phyloP scores from a whole-genome alignment of 257 asterid genomes.

The Solanum chaucha region DNA sequence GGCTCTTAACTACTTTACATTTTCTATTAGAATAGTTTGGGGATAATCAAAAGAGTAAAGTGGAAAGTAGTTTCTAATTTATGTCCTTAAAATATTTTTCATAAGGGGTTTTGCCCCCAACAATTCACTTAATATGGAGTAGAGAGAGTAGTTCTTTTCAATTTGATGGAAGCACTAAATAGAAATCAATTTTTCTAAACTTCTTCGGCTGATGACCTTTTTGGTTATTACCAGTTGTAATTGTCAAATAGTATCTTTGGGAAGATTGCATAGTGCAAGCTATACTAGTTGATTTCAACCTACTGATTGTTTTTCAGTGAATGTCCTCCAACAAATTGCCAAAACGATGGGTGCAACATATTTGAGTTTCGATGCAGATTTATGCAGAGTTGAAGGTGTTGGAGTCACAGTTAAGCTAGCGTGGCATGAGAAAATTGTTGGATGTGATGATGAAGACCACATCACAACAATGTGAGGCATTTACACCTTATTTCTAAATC shows the following conservation, averaged over 20 bases:
- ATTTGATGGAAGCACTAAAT: not conserved
- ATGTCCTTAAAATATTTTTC: not conserved
- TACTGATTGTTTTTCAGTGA: conserved; percentile 31
- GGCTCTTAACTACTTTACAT: not conserved
- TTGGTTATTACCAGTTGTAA: not conserved
- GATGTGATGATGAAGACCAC: conserved; percentile 60
- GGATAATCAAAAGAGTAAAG: not conserved
- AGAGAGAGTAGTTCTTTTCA: not conserved
- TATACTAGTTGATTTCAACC: not conserved
- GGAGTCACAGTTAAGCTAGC: conserved; percentile 38
- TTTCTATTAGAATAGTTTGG: not conserved
- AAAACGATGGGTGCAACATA: conserved; percentile 62
- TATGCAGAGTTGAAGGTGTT: conserved; percentile 48
- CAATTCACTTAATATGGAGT: not conserved
- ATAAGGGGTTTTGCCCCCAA: not conserved
- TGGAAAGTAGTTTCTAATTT: not conserved
- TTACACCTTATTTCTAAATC: not conserved
- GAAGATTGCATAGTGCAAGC: not conserved
- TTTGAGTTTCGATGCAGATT: conserved; percentile 53
- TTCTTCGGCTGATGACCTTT: not conserved
- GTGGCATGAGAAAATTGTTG: conserved; percentile 42
- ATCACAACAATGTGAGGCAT: conserved; percentile 45
- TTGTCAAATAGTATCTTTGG: not conserved
- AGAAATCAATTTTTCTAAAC: not conserved
- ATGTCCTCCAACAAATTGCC: conserved; percentile 57